Conservation (phyloP, 1,139 yeast genomes). For the Lodderomyces orthopsilosis region DNA sequence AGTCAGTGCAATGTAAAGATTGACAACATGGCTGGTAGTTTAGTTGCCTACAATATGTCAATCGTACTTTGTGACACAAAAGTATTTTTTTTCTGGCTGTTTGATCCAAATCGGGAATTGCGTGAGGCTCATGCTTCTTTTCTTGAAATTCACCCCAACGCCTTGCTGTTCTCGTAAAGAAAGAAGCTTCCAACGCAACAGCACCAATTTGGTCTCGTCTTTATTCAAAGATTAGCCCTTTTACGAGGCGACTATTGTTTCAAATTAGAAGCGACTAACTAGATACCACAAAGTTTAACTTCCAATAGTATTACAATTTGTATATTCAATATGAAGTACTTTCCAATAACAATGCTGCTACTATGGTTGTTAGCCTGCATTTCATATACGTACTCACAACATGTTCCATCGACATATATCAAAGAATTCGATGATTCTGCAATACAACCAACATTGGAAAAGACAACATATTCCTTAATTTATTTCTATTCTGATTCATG, state of each 20-base stretch:
- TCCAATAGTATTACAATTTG: no score
- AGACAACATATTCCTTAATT: constrained; percentile 35
- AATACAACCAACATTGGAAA: constrained; percentile 18
- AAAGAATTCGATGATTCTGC: constrained; percentile 19
- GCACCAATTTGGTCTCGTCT: not conserved
- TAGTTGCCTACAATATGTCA: no score
- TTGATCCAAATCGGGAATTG: not conserved
- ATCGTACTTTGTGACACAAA: no score
- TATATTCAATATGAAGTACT: not conserved
- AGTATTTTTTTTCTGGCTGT: not conserved
- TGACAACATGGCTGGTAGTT: not conserved
- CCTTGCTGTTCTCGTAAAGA: not conserved
- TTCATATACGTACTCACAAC: not conserved
- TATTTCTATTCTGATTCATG: constrained; percentile 42
- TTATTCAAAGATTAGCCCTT: not conserved
- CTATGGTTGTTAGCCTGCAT: not conserved
- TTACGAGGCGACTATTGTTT: constrained; percentile 1
- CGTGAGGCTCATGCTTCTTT: not conserved
- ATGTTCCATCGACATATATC: constrained; percentile 9
- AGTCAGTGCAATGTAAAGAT: not conserved
- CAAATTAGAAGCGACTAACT: not conserved
- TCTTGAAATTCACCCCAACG: not conserved
- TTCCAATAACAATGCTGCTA: not conserved
- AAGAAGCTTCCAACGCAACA: not conserved
- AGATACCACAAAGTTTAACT: no score